Conservation (phyloP, 495 filamentous ascomycete species). For the Aspergillus hancockii region DNA sequence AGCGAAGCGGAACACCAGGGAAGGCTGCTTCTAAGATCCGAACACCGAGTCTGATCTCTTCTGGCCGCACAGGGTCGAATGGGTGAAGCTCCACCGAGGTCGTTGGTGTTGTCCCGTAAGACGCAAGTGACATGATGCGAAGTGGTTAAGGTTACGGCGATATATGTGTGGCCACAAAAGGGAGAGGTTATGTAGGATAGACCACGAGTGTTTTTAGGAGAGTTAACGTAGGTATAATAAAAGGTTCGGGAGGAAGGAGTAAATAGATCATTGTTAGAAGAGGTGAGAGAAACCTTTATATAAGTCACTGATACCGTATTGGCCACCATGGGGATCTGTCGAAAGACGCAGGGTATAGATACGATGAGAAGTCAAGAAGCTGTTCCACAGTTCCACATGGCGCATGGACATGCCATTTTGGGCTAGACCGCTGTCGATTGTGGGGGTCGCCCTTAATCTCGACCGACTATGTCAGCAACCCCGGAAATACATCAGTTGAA, state of each 20-base stretch:
- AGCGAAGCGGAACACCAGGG: constrained; percentile 40
- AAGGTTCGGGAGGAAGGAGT: background rate
- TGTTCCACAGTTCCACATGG: constrained; percentile 5
- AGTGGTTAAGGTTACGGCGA: background rate
- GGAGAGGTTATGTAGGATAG: background rate
- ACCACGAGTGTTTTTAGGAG: no score
- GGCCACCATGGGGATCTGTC: background rate
- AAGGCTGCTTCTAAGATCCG: constrained; percentile 42
- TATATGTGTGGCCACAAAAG: background rate
- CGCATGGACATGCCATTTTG: constrained; percentile 30
- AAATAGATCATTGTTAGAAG: background rate
- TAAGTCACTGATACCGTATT: background rate
- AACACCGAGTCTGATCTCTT: constrained; percentile 44
- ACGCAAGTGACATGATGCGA: background rate
- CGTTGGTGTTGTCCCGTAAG: background rate
- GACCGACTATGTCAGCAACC: constrained; percentile 1
- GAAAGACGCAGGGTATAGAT: background rate
- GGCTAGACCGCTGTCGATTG: constrained; percentile 17
- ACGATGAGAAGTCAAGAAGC: background rate
- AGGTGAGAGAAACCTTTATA: constrained; percentile 7
- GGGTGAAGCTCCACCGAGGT: constrained; percentile 35
- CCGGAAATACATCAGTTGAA: background rate
- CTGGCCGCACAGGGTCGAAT: constrained; percentile 44
- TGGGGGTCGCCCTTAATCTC: constrained; percentile 11
- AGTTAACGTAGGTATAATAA: no score